Conservation (phyloP, 2,329 filamentous ascomycete species). For the Triangularia setosa region DNA sequence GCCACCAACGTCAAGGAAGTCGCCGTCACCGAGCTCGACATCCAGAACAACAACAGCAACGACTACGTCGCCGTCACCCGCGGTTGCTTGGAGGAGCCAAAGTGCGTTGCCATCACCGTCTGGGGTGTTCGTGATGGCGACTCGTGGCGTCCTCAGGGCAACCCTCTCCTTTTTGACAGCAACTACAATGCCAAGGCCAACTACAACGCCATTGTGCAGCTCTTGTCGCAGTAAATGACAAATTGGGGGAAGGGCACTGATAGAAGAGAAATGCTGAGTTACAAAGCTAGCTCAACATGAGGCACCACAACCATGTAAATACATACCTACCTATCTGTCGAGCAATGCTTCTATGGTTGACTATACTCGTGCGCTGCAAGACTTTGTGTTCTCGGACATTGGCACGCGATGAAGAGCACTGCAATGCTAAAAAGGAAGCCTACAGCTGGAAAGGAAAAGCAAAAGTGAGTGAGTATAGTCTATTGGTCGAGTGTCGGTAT, state of each 20-base stretch:
- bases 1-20: slow-evolving; percentile 49
- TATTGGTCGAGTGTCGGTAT: neutral
- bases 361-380: neutral
- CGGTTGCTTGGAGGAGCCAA: slow-evolving; percentile 53
- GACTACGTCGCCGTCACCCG: slow-evolving; percentile 58
- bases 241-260: neutral
- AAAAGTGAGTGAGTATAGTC: neutral
- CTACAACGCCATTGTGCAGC: slow-evolving; percentile 43
- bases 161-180: slow-evolving; percentile 52
- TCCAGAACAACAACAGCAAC: slow-evolving; percentile 49
- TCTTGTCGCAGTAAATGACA: slow-evolving; percentile 13
- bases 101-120: slow-evolving; percentile 64
- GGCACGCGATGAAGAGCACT: neutral
- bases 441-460: neutral
- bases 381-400: neutral
- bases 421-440: neutral
- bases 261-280: neutral
- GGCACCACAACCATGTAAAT: neutral
- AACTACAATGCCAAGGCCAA: slow-evolving; percentile 49
- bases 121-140: slow-evolving; percentile 54
- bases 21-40: slow-evolving; percentile 66
- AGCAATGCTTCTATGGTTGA: neutral
- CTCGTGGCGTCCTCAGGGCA: slow-evolving; percentile 48
- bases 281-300: neutral
- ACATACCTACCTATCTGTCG: neutral